Conservation (phyloP, 2,329 filamentous ascomycete species). For the Aspergillus alliaceus region DNA sequence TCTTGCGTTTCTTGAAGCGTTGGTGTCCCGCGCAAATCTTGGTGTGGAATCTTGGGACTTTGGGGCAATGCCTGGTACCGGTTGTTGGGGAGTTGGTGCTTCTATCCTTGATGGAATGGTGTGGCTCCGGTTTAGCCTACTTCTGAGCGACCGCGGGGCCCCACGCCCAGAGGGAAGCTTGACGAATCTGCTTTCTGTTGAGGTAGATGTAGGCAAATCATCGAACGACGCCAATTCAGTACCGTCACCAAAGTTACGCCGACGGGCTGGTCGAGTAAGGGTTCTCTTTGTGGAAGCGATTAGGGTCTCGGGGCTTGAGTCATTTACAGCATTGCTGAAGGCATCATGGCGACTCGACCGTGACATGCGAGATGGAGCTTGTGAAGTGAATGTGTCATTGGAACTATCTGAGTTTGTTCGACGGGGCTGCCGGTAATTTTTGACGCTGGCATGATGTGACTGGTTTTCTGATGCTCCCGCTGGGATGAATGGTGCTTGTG, state of each 20-base stretch:
- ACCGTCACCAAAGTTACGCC: conserved; percentile 82
- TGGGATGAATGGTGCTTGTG: conserved; percentile 73
- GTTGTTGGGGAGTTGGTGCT: conserved; percentile 50
- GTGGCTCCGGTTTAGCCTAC: conserved; percentile 49
- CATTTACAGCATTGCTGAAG: conserved; percentile 46
- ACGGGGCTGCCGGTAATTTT: conserved; percentile 68
- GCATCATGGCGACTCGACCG: conserved; percentile 48
- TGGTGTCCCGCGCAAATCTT: conserved; percentile 66
- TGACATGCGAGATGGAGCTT: conserved; percentile 43
- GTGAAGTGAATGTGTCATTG: conserved; percentile 45
- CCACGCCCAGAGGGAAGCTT: conserved; percentile 74
- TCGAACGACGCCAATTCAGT: conserved; percentile 92
- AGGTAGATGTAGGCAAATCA: conserved; percentile 84
- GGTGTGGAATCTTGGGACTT: conserved; percentile 54
- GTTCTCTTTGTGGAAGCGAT: conserved; percentile 64
- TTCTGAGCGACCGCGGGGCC: conserved; percentile 62
- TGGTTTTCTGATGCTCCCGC: conserved; percentile 71
- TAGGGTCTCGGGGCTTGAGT: conserved; percentile 51
- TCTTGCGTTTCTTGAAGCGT: conserved; percentile 64
- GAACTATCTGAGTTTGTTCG: conserved; percentile 79
- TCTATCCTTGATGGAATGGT: conserved; percentile 31
- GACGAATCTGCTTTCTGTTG: conserved; percentile 76
- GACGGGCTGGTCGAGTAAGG: conserved; percentile 69
- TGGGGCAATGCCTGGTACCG: conserved; percentile 58
- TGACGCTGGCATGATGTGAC: conserved; percentile 75